Evolutionary conservation across 202 grass and related monocot genomes (phyloP).

Genomic region (Zizania palustris): DNA sequence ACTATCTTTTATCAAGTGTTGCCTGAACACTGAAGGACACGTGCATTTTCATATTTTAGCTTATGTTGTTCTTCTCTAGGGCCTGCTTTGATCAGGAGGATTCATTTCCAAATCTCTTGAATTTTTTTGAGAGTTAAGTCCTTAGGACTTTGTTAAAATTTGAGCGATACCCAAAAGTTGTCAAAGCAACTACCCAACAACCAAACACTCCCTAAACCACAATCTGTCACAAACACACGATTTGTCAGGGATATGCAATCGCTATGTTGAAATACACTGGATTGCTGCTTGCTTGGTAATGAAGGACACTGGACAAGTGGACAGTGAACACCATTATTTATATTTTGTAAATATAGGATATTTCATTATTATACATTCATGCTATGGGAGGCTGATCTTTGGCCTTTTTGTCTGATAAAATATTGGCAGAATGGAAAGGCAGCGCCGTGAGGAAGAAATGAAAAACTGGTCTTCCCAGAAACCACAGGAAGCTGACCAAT

Average conservation of each 20-base stretch:
- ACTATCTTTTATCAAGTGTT: not conserved
- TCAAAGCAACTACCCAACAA: not conserved
- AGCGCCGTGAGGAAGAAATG: slow-evolving; percentile 86
- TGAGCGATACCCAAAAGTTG: not conserved
- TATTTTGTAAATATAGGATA: not conserved
- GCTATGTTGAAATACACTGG: slow-evolving; percentile 1
- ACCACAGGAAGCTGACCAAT: slow-evolving; percentile 76
- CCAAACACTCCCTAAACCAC: not conserved
- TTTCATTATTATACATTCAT: slow-evolving; percentile 38
- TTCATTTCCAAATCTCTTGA: not conserved
- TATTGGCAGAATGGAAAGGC: slow-evolving; percentile 90
- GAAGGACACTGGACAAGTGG: not conserved
- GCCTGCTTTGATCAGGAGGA: not conserved
- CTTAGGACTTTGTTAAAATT: not conserved
- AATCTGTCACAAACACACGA: not conserved
- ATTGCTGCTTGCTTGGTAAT: slow-evolving; percentile 26
- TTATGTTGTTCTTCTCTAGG: not conserved
- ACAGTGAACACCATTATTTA: slow-evolving; percentile 1
- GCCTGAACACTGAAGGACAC: not conserved
- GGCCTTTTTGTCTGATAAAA: slow-evolving; percentile 28
- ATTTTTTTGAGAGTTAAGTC: not conserved
- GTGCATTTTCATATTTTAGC: not conserved
- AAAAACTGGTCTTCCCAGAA: slow-evolving; percentile 88
- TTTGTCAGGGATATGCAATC: slow-evolving; percentile 24
- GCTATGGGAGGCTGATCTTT: slow-evolving; percentile 21